Conservation (phyloP, 805 yeast genomes). For the Ogataea polymorpha region DNA sequence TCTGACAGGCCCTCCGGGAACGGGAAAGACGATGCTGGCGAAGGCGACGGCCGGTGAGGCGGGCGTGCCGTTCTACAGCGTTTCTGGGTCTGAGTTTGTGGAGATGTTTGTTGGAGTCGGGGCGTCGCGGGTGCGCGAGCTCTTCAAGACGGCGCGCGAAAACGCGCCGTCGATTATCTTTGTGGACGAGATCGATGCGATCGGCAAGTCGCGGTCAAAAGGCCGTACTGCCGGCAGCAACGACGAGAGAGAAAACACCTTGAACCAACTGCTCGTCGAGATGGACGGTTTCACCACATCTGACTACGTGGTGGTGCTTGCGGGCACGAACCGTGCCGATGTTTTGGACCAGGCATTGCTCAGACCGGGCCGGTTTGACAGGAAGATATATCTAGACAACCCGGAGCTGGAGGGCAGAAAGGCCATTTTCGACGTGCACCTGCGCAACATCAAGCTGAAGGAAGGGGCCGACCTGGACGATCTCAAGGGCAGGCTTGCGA, state of each 20-base stretch:
- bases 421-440: slow-evolving; percentile 79
- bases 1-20: slow-evolving; percentile 93
- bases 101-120: slow-evolving; percentile 98
- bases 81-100: slow-evolving; percentile 93
- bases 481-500: slow-evolving; percentile 80
- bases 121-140: slow-evolving; percentile 90
- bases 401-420: slow-evolving; percentile 91
- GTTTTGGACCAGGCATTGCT: slow-evolving; percentile 83
- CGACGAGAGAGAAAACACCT: slow-evolving; percentile 90
- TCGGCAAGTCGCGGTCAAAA: slow-evolving; percentile 77
- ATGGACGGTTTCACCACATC: slow-evolving; percentile 92
- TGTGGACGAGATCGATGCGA: slow-evolving; percentile 94
- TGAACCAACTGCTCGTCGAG: slow-evolving; percentile 88
- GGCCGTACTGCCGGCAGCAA: slow-evolving; percentile 79
- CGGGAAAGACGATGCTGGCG: slow-evolving; percentile 90
- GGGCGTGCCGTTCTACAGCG: slow-evolving; percentile 87
- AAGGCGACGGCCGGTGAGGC: slow-evolving; percentile 98
- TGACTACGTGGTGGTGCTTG: slow-evolving; percentile 89
- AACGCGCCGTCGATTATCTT: slow-evolving; percentile 89
- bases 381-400: slow-evolving; percentile 80
- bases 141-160: slow-evolving; percentile 84
- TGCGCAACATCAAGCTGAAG: slow-evolving; percentile 53
- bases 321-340: slow-evolving; percentile 94
- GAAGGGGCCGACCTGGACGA: slow-evolving; percentile 48
- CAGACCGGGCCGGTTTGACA: slow-evolving; percentile 94